phyloP scores from a whole-genome alignment of 1,284 basidiomycete species.

The Cutaneotrichosporon sp. region DNA sequence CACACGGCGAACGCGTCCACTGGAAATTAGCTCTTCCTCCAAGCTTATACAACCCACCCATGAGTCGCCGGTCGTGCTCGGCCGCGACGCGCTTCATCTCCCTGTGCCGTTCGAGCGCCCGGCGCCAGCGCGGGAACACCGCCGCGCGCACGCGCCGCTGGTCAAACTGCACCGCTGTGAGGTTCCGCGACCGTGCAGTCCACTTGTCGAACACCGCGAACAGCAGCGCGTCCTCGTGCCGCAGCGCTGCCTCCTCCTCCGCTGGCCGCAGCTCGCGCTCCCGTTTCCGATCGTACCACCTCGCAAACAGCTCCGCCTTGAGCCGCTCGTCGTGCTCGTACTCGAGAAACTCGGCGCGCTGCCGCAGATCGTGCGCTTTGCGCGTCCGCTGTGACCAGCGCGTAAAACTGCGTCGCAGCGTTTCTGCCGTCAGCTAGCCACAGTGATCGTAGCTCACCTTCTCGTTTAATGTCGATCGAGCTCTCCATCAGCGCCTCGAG shows the following conservation, averaged over 20 bases:
- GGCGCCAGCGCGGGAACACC: constrained; percentile 13
- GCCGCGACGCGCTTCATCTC: constrained; percentile 10
- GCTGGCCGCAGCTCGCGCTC: constrained; percentile 28
- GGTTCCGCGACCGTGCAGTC: constrained; percentile 29
- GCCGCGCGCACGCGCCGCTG: constrained; percentile 11
- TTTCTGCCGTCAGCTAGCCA: constrained; percentile 18
- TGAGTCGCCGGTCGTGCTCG: constrained; percentile 17
- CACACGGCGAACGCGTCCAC: constrained; percentile 35
- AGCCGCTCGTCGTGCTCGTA: constrained; percentile 22
- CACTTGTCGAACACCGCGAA: constrained; percentile 41
- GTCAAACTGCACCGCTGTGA: constrained; percentile 17
- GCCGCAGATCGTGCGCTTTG: constrained; percentile 12
- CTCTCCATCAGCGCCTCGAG: constrained; percentile 22
- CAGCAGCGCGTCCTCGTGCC: constrained; percentile 39
- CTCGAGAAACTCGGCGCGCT: constrained; percentile 16
- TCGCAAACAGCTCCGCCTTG: constrained; percentile 20
- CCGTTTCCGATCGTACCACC: constrained; percentile 28
- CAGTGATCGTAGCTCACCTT: constrained; percentile 13
- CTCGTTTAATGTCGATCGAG: constrained; percentile 25
- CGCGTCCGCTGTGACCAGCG: constrained; percentile 19
- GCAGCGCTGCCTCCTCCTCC: constrained; percentile 30
- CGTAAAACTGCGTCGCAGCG: constrained; percentile 21
- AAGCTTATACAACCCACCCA: constrained; percentile 23
- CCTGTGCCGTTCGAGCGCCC: constrained; percentile 7
- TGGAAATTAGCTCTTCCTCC: constrained; percentile 12